Conservation (phyloP, 139 green algal species). For the Haematococcus lacustris region DNA sequence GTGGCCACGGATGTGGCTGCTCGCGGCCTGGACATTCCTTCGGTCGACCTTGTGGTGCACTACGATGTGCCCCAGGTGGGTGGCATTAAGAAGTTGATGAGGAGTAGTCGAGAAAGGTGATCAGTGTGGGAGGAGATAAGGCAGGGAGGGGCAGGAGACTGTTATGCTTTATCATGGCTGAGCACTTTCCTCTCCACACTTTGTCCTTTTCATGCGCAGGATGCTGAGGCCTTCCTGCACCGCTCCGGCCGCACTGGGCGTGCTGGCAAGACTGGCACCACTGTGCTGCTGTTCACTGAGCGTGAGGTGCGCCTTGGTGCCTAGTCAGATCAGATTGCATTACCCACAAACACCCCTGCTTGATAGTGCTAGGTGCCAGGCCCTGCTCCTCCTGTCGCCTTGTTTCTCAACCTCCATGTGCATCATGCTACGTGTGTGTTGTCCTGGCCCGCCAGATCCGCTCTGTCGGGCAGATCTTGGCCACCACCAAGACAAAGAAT, state of each 20-base stretch:
- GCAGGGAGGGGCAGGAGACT: background rate
- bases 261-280: conserved; percentile 70
- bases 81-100: too few species aligned
- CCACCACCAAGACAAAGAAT: conserved; percentile 20
- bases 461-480: conserved; percentile 59
- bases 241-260: conserved; percentile 82
- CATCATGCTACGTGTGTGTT: too few species aligned
- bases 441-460: too few species aligned
- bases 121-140: too few species aligned
- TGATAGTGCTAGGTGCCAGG: too few species aligned
- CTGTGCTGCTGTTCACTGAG: conserved; percentile 82
- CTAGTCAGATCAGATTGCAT: too few species aligned
- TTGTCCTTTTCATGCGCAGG: too few species aligned
- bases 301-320: conserved; percentile 44
- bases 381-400: too few species aligned
- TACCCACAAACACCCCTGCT: too few species aligned
- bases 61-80: conserved; percentile 75
- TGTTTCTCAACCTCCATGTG: too few species aligned
- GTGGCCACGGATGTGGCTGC: conserved; percentile 98
- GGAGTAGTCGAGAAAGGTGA: too few species aligned
- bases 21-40: conserved; percentile 92
- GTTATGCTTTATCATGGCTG: background rate
- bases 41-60: conserved; percentile 86
- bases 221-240: conserved; percentile 93
- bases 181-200: conserved; percentile 35